phyloP scores from a whole-genome alignment of 176 grass and related monocot genomes.

The Aegilops speltoides region DNA sequence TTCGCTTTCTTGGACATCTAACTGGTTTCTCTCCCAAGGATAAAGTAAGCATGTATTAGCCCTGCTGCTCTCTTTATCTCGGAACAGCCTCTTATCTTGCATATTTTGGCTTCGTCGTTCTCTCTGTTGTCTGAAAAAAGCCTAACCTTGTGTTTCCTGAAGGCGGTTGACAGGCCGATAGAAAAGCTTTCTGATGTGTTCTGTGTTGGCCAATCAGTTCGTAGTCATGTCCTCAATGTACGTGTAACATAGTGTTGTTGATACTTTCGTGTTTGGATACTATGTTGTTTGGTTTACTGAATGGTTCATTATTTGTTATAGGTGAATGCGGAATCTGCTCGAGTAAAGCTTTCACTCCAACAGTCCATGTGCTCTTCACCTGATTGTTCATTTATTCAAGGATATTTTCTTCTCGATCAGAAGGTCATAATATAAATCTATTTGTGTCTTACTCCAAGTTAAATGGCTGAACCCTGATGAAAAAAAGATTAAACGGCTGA shows the following conservation, averaged over 20 bases:
- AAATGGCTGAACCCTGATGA: neutral
- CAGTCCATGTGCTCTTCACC: conserved; percentile 80
- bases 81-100: conserved; percentile 33
- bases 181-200: conserved; percentile 68
- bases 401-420: conserved; percentile 81
- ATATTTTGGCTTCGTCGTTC: conserved; percentile 8
- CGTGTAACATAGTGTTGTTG: conserved; percentile 29
- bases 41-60: conserved; percentile 60
- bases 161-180: conserved; percentile 73
- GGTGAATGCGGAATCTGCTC: conserved; percentile 70
- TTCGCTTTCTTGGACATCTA: conserved; percentile 91
- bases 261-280: conserved; percentile 2
- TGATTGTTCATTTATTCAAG: conserved; percentile 79
- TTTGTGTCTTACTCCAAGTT: conserved; percentile 18
- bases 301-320: conserved; percentile 27
- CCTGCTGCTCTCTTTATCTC: conserved; percentile 9
- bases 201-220: conserved; percentile 85
- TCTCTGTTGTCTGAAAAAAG: conserved; percentile 26
- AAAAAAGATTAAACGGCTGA: neutral
- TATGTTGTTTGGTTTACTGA: conserved; percentile 16
- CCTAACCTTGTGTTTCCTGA: conserved; percentile 48
- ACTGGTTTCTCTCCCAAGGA: conserved; percentile 93
- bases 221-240: conserved; percentile 76
- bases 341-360: conserved; percentile 85
- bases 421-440: conserved; percentile 52